Conservation (phyloP, 371 early-diverging fungal genomes). For the Mucor piriformis region DNA sequence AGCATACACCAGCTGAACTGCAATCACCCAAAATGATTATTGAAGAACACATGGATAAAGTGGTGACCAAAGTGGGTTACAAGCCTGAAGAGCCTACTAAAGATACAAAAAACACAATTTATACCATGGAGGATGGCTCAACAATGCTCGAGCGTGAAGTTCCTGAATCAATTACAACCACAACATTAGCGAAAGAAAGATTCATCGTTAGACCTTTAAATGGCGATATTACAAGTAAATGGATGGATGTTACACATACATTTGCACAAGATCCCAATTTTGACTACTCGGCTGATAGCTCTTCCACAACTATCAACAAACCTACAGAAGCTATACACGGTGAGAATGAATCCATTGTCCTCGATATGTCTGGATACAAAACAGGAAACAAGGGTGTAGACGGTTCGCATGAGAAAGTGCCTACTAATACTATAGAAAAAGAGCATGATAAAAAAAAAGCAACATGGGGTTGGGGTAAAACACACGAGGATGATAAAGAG, state of each 20-base stretch:
- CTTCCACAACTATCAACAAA: conserved; percentile 6
- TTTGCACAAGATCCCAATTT: conserved; percentile 7
- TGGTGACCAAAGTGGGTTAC: conserved; percentile 36
- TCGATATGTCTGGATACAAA: conserved; percentile 66
- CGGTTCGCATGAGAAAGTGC: not conserved
- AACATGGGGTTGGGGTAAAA: conserved; percentile 7
- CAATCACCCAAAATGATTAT: conserved; percentile 56
- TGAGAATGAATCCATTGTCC: conserved; percentile 46
- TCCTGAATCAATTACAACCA: conserved; percentile 45
- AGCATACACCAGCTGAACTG: conserved; percentile 38
- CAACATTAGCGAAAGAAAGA: conserved; percentile 46
- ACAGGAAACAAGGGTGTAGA: conserved; percentile 20
- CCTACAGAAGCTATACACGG: conserved; percentile 2
- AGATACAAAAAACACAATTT: conserved; percentile 34
- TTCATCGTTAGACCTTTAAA: conserved; percentile 48
- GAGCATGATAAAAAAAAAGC: not conserved
- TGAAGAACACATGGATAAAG: conserved; percentile 52
- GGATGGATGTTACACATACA: conserved; percentile 51
- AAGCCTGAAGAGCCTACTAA: not conserved
- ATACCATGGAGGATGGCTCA: conserved; percentile 44
- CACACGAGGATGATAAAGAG: conserved; percentile 3
- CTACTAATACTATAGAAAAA: not conserved
- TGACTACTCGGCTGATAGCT: not conserved
- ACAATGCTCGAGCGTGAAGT: conserved; percentile 37
- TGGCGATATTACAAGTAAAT: conserved; percentile 35